Evolutionary conservation across 2,329 filamentous ascomycete species (phyloP).

Genomic region (Ophiostoma pallidulum): DNA sequence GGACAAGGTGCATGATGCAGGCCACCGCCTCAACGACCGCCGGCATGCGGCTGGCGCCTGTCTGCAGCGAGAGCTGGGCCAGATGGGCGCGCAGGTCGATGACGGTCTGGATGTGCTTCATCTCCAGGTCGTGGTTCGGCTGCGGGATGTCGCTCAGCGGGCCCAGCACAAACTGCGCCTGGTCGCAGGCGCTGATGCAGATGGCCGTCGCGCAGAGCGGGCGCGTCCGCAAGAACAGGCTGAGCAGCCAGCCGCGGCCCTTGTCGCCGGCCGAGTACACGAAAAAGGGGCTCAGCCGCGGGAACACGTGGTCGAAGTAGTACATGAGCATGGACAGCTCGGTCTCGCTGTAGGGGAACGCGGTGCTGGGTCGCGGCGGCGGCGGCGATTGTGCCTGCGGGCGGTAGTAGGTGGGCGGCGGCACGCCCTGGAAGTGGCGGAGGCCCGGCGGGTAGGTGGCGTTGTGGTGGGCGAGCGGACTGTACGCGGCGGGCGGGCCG

Average conservation of each 20-base stretch:
- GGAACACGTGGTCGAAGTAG: conserved; percentile 13
- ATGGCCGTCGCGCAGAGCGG: conserved; percentile 7
- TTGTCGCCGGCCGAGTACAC: conserved; percentile 8
- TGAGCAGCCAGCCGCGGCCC: conserved; percentile 12
- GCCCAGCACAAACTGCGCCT: conserved; percentile 11
- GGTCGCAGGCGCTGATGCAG: conserved; percentile 10
- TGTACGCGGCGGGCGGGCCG: too few species aligned
- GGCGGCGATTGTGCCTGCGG: neutral
- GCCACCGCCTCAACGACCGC: conserved; percentile 8
- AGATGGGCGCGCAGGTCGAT: conserved; percentile 8
- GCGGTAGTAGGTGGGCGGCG: neutral
- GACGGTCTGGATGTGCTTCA: conserved; percentile 10
- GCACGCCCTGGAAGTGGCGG: too few species aligned
- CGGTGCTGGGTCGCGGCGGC: neutral
- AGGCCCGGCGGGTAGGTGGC: too few species aligned
- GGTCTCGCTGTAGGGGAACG: conserved; percentile 6
- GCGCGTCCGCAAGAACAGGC: conserved; percentile 7
- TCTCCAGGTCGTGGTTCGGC: conserved; percentile 11
- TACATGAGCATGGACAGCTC: conserved; percentile 10
- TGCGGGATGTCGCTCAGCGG: conserved; percentile 8
- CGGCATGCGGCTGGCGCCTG: conserved; percentile 8
- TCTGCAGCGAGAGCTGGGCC: conserved; percentile 3
- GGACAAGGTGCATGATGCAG: conserved; percentile 9
- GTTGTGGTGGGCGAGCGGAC: too few species aligned
- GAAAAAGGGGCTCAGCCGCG: conserved; percentile 8